Evolutionary conservation across 768 basidiomycete genomes (phyloP), one percentile per base, ranked within the genome.

Genomic region (Pisolithus tinctorius): DNA sequence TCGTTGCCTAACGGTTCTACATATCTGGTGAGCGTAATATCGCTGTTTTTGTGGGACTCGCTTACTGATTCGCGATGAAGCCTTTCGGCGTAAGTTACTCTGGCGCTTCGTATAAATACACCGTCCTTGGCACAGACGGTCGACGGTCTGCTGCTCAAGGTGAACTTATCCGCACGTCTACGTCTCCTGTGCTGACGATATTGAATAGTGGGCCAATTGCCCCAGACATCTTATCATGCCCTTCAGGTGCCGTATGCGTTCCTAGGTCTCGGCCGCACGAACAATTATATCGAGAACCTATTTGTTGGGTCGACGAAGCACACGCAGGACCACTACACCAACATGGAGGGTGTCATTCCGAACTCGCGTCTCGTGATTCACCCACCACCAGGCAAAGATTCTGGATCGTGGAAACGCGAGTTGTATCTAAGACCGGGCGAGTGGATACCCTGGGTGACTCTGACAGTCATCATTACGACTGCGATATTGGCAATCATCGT

Each of bases 241-340:
- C 78, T 98, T 9, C 81, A 86, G 49, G 85, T 91, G 1, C 96
- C 96, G 1, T 98, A 97, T 63, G 82, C 93, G 1, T 96, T 93
- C 77, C 90, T 98, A 63, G 95, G 96, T 1, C 82, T 99, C 7
- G 96, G 95, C 0, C 83, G 96, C 39, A 98, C 94, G 14, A 99
- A 99, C 69, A 99, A 99, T 66, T 99, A 99, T 70, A 93, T 99
- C 61, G 96, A 99, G 76, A 97, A 97, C 66, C 78, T 99, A 2
- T 96, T 96, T 64, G 89, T 98, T 17, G 96, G 96, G 14, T 86
- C 92, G 4, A 95, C 93, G 6, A 77, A 88, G 29, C 84, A 90
- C 53, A 66, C 75, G 0, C 64, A 73, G 34, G 63, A 83, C 31
- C 91, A 95, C 63, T 91, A 76, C 57, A 93, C 95, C 65, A 85